These are phyloP conservation scores for Diaporthe batatas DNA, from an alignment of 2,329 filamentous ascomycete species.

Conservation along the genomic window DNA sequence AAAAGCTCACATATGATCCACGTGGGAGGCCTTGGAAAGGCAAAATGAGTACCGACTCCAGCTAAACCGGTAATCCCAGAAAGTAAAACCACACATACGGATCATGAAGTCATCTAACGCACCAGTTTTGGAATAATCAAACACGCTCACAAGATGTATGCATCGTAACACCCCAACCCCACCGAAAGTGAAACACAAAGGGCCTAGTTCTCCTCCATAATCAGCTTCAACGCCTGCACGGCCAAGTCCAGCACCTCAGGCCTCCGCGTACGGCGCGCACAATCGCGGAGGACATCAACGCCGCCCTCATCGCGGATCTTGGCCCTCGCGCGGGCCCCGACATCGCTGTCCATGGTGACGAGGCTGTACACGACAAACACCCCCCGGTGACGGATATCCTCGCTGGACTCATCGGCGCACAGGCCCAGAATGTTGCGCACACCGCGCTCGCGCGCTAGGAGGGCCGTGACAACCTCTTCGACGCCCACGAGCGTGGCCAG, in stretches of 20 bases:
- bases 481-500: constrained; percentile 86
- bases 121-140: background rate
- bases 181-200: background rate
- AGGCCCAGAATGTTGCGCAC: constrained; percentile 84
- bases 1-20: constrained; percentile 10
- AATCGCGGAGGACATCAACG: constrained; percentile 76
- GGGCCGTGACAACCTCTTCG: constrained; percentile 78
- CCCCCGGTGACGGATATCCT: constrained; percentile 78
- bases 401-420: constrained; percentile 76
- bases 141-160: constrained; percentile 27
- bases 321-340: constrained; percentile 71
- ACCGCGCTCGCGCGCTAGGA: constrained; percentile 79
- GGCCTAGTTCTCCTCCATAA: constrained; percentile 60
- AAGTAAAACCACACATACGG: background rate
- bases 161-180: background rate
- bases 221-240: constrained; percentile 78
- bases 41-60: constrained; percentile 12
- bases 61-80: background rate
- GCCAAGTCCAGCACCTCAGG: constrained; percentile 78
- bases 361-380: constrained; percentile 83
- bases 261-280: constrained; percentile 76
- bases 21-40: background rate
- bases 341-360: constrained; percentile 73
- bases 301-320: constrained; percentile 74
- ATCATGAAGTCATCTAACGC: background rate